These are phyloP conservation scores for Delitschia confertaspora DNA, from an alignment of 495 filamentous ascomycete species.

Conservation along the genomic window DNA sequence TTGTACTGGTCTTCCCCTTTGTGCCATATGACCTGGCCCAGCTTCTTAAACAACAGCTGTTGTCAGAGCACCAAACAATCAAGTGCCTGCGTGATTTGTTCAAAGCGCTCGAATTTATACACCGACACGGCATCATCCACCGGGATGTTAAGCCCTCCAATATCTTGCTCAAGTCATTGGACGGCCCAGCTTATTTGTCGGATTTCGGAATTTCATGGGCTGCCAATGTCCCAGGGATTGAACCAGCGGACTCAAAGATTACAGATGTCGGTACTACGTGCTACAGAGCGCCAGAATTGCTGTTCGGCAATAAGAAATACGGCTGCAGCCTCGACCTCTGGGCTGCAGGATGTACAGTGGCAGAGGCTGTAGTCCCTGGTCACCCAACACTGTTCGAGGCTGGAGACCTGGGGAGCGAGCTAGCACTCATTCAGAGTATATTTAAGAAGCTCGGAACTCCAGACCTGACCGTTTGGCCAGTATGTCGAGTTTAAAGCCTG, in stretches of 20 bases:
- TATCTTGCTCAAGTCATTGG: slow-evolving; percentile 58
- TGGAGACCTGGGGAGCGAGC: slow-evolving; percentile 81
- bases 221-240: slow-evolving; percentile 48
- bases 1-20: slow-evolving; percentile 79
- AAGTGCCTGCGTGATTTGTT: slow-evolving; percentile 59
- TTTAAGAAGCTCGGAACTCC: slow-evolving; percentile 87
- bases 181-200: slow-evolving; percentile 66
- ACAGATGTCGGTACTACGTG: slow-evolving; percentile 87
- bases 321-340: slow-evolving; percentile 70
- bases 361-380: slow-evolving; percentile 45
- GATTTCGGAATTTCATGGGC: slow-evolving; percentile 93
- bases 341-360: slow-evolving; percentile 77
- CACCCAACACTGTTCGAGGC: slow-evolving; percentile 65
- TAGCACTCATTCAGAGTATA: slow-evolving; percentile 80
- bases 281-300: slow-evolving; percentile 81
- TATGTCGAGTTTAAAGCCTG: slow-evolving; percentile 30
- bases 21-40: slow-evolving; percentile 59
- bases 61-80: slow-evolving; percentile 40
- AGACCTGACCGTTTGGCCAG: slow-evolving; percentile 66
- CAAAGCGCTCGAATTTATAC: slow-evolving; percentile 60
- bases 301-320: slow-evolving; percentile 78
- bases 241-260: slow-evolving; percentile 62
- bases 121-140: slow-evolving; percentile 70
- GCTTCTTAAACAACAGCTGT: slow-evolving; percentile 43
- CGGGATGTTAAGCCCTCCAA: slow-evolving; percentile 92